Base-by-base conservation (phyloP, 768 basidiomycete genomes). In the Rhodotorula babjevae region DNA sequence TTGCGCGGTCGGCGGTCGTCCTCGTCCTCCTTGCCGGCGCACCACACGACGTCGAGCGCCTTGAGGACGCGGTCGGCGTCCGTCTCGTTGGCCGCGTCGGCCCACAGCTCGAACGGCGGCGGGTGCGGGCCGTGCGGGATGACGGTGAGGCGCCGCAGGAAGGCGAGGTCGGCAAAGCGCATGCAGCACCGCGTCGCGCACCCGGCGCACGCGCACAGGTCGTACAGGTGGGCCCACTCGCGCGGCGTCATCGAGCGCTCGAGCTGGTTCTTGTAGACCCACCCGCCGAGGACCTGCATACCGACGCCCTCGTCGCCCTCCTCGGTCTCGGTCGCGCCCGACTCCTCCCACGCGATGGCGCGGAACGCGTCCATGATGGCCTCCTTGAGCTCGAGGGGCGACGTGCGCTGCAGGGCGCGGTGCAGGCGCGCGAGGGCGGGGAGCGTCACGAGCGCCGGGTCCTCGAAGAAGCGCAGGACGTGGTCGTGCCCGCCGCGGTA, bases 301-400 rank as follows among this genome's bases (percentile, higher is more conserved):
- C 75, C 75, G 36, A 73, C 65, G 31, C 75, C 75, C 49, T 76
- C 75, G 40, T 67, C 67, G 12, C 75, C 75, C 10, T 73, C 72
- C 47, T 76, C 75, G 25, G 75, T 76, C 55, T 76, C 75, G 33
- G 68, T 70, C 68, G 72, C 72, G 55, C 72, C 71, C 23, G 65
- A 68, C 63, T 76, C 72, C 49, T 76, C 75, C 75, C 75, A 76
- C 33, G 65, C 63, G 65, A 76, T 73, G 60, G 75, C 71, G 27
- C 75, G 68, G 25, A 76, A 76, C 27, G 75, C 75, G 52, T 76
- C 75, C 71, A 68, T 73, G 47, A 76, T 71, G 14, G 71, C 72
- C n/a, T 69, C 75, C 44, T 71, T 69, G 53, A 76, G 56, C 61
- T 57, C 58, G 23, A 64, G 31, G 7, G 68, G 68, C 12, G 62